Base-by-base conservation (phyloP, 805 yeast species). In the Metschnikowia continentalis region DNA sequence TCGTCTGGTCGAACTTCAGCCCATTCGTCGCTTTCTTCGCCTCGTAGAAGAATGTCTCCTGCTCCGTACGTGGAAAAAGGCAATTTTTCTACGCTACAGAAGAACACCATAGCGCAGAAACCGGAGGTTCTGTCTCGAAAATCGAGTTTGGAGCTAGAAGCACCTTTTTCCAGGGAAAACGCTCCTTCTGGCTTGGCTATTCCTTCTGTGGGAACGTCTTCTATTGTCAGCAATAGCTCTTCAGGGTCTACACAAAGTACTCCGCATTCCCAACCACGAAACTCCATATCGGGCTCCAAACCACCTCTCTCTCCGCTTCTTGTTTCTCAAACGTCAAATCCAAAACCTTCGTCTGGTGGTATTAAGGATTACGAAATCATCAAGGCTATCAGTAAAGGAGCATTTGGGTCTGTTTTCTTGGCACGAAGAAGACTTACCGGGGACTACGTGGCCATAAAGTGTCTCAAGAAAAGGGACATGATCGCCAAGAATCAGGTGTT, bases 311-410 rank as follows among this genome's bases (percentile, higher is more conserved):
- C 96, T 0, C 97, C 97, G 0, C 69, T 90, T 19, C 67, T 90
- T 41, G 80, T 88, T 1, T 84, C 92, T 1, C 79, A 83, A 10
- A 77, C 86, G 1, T 77, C 83, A 5, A 53, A 77, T 0, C 68
- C 71, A 33, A 80, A 81, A 53, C 77, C 87, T 0, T 59, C 72
- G 0, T 70, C 76, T 3, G 94, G 95, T 0, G 83, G 89, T 2
- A 90, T 92, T 32, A 80, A 78, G 52, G 98, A 95, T 65, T 94
- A 90, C 67, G 96, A 90, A 60, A 81, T 94, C 32, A 73, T 94
- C 50, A 90, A 90, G 64, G 97, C 99, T 0, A 90, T 94, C 47
- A 89, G 96, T 61, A 88, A 90, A 62, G 99, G 99, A 39, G 99
- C 99, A 0, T 94, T 91, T 75, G 99, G 99, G 0, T 86, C 95